Percentiles rank a stretch among this genome's conserved stretches.
These are phyloP conservation scores for Talaromyces sp. DNA, from an alignment of 2,329 filamentous ascomycete genomes.

Conservation along the genomic window DNA sequence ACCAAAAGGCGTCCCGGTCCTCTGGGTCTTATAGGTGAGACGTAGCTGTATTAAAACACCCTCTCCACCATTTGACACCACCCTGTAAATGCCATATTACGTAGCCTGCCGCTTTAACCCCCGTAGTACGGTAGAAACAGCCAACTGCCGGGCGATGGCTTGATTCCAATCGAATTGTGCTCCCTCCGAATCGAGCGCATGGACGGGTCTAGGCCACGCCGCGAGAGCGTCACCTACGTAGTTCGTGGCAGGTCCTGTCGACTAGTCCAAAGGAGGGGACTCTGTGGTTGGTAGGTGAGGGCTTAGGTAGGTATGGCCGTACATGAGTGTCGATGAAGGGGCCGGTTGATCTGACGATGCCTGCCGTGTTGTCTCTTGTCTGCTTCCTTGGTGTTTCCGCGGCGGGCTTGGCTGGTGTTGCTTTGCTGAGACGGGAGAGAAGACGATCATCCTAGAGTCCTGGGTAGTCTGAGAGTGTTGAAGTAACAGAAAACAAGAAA, in stretches of 20 bases:
- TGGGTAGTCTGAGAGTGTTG: neutral
- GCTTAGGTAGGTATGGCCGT: neutral
- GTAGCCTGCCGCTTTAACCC: neutral
- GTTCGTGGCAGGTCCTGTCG: neutral
- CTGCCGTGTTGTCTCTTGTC: neutral
- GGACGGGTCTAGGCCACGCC: slow-evolving; percentile 1
- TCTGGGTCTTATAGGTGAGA: neutral
- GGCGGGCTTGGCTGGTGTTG: neutral
- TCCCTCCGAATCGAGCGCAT: neutral
- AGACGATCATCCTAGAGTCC: neutral
- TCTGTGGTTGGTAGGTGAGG: neutral
- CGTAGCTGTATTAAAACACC: neutral
- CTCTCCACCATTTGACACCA: neutral
- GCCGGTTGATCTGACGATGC: neutral
- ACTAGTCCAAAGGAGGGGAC: neutral
- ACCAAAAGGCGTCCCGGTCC: neutral
- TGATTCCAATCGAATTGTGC: neutral
- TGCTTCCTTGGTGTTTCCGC: neutral
- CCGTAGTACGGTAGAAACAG: neutral
- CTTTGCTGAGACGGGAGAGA: neutral
- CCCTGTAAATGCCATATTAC: neutral
- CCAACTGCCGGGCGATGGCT: neutral
- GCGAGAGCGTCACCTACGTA: neutral
- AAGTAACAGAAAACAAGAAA: neutral
- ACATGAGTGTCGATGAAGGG: neutral